These are phyloP conservation scores for Suillus plorans DNA, from an alignment of 768 basidiomycete species.

Conservation along the genomic window DNA sequence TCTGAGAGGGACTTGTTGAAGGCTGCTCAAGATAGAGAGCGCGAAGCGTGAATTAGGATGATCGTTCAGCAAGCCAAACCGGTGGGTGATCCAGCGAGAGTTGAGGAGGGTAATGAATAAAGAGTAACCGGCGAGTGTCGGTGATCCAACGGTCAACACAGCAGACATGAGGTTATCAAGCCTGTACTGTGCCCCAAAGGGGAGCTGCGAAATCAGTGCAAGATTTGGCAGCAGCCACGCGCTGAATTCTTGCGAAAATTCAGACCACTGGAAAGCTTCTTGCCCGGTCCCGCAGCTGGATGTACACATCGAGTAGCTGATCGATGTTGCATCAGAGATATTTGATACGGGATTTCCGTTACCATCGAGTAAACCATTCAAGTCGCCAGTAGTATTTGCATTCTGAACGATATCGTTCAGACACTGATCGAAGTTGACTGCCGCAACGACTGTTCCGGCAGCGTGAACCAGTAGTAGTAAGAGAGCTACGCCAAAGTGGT, in stretches of 20 bases:
- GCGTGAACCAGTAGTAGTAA: background rate
- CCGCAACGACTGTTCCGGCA: background rate
- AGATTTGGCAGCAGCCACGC: conserved; percentile 51
- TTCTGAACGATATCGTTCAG: conserved; percentile 11
- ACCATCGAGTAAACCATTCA: conserved; percentile 5
- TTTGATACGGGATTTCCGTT: background rate
- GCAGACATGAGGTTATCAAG: conserved; percentile 43
- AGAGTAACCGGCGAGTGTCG: conserved; percentile 45
- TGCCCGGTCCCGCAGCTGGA: conserved; percentile 11
- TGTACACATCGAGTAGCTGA: conserved; percentile 12
- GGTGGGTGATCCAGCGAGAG: conserved; percentile 39
- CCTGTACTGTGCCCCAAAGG: conserved; percentile 41
- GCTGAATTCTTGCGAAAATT: conserved; percentile 36
- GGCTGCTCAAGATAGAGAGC: conserved; percentile 31
- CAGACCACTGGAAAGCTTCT: conserved; percentile 20
- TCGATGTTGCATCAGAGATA: conserved; percentile 7
- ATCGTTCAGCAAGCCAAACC: conserved; percentile 29
- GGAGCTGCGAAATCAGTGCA: conserved; percentile 49
- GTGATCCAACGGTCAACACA: conserved; percentile 45
- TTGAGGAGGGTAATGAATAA: conserved; percentile 43
- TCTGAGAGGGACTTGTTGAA: conserved; percentile 37
- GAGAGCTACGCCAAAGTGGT: background rate
- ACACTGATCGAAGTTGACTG: conserved; percentile 15
- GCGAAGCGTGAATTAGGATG: conserved; percentile 25
- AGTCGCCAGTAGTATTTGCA: background rate